Conservation (phyloP, 2,329 filamentous ascomycete species). For the Cladophialophora carrionii region DNA sequence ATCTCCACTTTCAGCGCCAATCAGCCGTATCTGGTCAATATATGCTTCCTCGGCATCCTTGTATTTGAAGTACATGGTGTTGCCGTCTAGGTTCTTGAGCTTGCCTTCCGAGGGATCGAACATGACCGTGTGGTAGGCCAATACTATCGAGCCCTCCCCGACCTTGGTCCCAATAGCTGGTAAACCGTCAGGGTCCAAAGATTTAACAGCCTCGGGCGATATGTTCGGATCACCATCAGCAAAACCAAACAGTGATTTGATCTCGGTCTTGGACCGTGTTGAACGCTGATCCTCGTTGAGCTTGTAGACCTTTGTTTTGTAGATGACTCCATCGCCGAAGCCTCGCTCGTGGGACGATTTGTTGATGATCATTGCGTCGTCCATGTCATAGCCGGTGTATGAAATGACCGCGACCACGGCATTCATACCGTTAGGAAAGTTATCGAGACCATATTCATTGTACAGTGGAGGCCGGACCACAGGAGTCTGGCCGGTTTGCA, state of each 20-base stretch:
- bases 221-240: slow-evolving; percentile 60
- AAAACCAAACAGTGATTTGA: slow-evolving; percentile 87
- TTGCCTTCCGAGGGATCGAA: slow-evolving; percentile 71
- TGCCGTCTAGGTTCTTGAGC: slow-evolving; percentile 80
- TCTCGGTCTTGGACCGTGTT: slow-evolving; percentile 67
- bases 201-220: slow-evolving; percentile 69
- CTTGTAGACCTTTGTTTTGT: slow-evolving; percentile 93
- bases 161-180: slow-evolving; percentile 78
- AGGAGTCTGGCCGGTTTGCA: slow-evolving; percentile 95
- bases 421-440: slow-evolving; percentile 96
- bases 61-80: slow-evolving; percentile 89
- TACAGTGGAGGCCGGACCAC: slow-evolving; percentile 89
- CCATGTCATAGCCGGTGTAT: slow-evolving; percentile 99
- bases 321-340: slow-evolving; percentile 93
- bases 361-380: slow-evolving; percentile 99
- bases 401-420: slow-evolving; percentile 96
- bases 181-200: slow-evolving; percentile 84
- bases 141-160: slow-evolving; percentile 79
- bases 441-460: slow-evolving; percentile 95
- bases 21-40: slow-evolving; percentile 88
- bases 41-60: slow-evolving; percentile 88
- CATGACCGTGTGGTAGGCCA: slow-evolving; percentile 85
- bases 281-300: slow-evolving; percentile 73
- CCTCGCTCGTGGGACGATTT: slow-evolving; percentile 95
- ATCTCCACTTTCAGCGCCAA: slow-evolving; percentile 79